Base-by-base conservation (phyloP, 2,329 filamentous ascomycete species). In the Macrophomina phaseolina region DNA sequence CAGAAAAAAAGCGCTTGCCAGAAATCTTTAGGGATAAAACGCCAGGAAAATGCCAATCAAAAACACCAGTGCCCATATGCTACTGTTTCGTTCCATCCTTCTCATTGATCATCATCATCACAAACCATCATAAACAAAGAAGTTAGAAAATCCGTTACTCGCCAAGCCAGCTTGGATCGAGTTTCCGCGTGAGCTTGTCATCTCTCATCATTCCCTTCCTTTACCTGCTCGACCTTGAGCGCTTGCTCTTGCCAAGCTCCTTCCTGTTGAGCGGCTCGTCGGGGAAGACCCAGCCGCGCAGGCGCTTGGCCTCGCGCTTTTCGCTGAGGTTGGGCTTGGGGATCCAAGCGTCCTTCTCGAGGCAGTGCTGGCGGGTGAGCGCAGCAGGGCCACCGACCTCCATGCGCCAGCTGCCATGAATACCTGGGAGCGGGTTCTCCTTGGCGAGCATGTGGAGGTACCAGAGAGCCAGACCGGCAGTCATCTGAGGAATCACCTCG, bases 321-420 rank as follows among this genome's bases (percentile, higher is more conserved):
- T 91, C 90, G 38, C 85, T 89, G 71, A 87, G 83, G 81, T 89
- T 91, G 61, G 87, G 83, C 74, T 86, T 88, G 9, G 91, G 90
- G 80, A 94, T 92, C 91, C 91, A 93, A 28, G 81, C 80, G 77
- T 94, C 91, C 49, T 90, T 84, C n/a, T 88, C 82, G 32, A 89
- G 79, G 63, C 88, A 88, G 81, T 91, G 91, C 74, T 89, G 84
- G 45, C 91, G 81, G 1, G 90, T 91, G 45, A 90, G 85, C 70
- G 92, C 90, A 11, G 89, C 90, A 0, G 91, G 91, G 0, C 89
- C 90, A 0, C 91, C 91, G 70, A 93, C 91, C 71, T 93, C 90
- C 68, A 88, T 82, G 73, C 83, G 86, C 89, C 89, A 94, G 69
- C 74, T 83, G 73, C 70, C 85, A 80, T 72, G 71, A 64, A 91